phyloP scores from a whole-genome alignment of 306 rosid genomes.

The Trifolium repens region DNA sequence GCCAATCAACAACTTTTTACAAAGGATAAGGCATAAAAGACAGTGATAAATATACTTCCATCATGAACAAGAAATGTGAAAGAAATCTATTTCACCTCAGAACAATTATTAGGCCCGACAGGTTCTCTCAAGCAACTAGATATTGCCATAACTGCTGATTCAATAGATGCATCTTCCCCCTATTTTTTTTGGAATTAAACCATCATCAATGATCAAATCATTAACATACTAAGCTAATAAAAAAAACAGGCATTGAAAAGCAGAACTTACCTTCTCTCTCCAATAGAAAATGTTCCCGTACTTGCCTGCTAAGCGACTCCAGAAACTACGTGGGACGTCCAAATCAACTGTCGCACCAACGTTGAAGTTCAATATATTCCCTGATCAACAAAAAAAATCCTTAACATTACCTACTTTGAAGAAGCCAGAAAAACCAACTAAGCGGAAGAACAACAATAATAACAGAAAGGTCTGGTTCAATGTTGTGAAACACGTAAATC shows the following conservation, averaged over 20 bases:
- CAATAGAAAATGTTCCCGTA: slow-evolving; percentile 95
- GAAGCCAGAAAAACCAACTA: too few relatives aligned
- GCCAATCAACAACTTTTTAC: neutral
- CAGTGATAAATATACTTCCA: neutral
- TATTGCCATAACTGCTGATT: slow-evolving; percentile 90
- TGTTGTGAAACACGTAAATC: too few relatives aligned
- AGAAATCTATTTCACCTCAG: slow-evolving; percentile 70
- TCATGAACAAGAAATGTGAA: slow-evolving; percentile 20
- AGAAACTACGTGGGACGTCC: too few relatives aligned
- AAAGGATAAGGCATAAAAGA: neutral
- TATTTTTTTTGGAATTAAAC: slow-evolving; percentile 43
- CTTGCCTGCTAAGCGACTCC: slow-evolving; percentile 93
- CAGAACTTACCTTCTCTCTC: slow-evolving; percentile 76
- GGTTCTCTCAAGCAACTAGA: slow-evolving; percentile 93
- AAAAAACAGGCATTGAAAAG: neutral
- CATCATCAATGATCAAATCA: slow-evolving; percentile 15
- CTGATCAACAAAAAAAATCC: too few relatives aligned
- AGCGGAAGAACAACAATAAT: too few relatives aligned
- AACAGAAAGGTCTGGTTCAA: too few relatives aligned
- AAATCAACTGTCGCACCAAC: too few relatives aligned
- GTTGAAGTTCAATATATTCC: too few relatives aligned
- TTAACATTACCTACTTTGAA: too few relatives aligned
- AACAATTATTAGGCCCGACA: slow-evolving; percentile 78
- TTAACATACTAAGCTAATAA: neutral
- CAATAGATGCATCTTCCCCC: slow-evolving; percentile 97